phyloP scores from a whole-genome alignment of 1,284 basidiomycete species.

The Marasmius fiardii region DNA sequence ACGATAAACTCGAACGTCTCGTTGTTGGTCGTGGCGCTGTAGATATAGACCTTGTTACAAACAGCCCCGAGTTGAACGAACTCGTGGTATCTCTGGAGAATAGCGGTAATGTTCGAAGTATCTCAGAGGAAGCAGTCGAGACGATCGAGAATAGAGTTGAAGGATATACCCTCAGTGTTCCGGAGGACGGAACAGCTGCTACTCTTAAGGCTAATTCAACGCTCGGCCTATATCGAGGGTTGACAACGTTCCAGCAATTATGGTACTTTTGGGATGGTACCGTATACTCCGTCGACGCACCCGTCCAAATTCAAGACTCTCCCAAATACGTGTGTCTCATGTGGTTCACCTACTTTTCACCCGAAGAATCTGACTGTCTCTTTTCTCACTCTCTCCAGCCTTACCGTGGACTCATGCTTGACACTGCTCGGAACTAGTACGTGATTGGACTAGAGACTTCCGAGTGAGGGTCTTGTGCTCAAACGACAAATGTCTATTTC shows the following conservation, averaged over 20 bases:
- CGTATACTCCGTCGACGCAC: conserved; percentile 59
- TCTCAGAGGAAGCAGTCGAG: conserved; percentile 54
- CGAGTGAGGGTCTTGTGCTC: neutral
- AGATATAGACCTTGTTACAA: conserved; percentile 29
- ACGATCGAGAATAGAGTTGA: conserved; percentile 58
- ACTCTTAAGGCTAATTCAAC: conserved; percentile 67
- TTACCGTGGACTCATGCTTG: conserved; percentile 80
- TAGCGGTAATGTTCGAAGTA: conserved; percentile 31
- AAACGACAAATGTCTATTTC: neutral
- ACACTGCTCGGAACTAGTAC: conserved; percentile 54
- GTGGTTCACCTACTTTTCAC: neutral
- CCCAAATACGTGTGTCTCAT: conserved; percentile 60
- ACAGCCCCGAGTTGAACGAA: conserved; percentile 24
- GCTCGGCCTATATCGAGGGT: conserved; percentile 75
- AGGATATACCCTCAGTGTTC: conserved; percentile 63
- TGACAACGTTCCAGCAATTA: conserved; percentile 82
- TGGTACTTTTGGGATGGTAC: conserved; percentile 54
- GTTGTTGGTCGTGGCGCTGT: conserved; percentile 46
- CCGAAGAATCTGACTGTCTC: conserved; percentile 5
- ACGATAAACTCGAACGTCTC: conserved; percentile 50
- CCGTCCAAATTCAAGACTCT: conserved; percentile 54
- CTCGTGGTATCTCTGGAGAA: conserved; percentile 41
- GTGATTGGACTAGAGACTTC: too few species aligned
- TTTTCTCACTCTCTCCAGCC: conserved; percentile 37
- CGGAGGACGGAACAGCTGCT: conserved; percentile 56